Conservation (phyloP, 2,329 filamentous ascomycete genomes). For the Aspergillus unguis region DNA sequence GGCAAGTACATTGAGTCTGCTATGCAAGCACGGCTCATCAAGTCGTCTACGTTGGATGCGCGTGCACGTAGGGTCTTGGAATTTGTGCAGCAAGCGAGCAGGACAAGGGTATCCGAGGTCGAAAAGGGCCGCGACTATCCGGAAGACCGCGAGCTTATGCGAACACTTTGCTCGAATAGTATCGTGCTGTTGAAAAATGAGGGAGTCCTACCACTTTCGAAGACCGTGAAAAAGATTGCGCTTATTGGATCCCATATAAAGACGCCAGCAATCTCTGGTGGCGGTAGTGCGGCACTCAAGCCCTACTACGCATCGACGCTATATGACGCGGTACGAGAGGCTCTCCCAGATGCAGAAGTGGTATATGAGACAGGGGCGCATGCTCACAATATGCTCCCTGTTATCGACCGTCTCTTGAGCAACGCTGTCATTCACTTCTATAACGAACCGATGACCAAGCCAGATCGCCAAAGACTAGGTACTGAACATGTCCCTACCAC, state of each 20-base stretch:
- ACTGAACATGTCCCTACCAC: conserved; percentile 40
- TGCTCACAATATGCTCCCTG: conserved; percentile 43
- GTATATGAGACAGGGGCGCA: conserved; percentile 58
- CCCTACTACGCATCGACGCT: conserved; percentile 42
- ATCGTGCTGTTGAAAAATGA: conserved; percentile 72
- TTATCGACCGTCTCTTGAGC: conserved; percentile 26
- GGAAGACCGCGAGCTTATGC: conserved; percentile 53
- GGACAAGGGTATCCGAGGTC: conserved; percentile 51
- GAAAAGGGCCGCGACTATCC: conserved; percentile 27
- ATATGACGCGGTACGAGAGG: conserved; percentile 35
- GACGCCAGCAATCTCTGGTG: conserved; percentile 50
- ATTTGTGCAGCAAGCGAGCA: conserved; percentile 54
- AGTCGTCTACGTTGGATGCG: conserved; percentile 53
- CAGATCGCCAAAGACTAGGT: conserved; percentile 50
- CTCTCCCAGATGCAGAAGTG: conserved; percentile 24
- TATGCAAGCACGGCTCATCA: conserved; percentile 51
- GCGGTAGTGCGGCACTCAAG: conserved; percentile 56
- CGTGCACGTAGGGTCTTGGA: conserved; percentile 54
- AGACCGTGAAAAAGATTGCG: conserved; percentile 42
- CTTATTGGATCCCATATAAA: conserved; percentile 53
- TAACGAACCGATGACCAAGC: conserved; percentile 52
- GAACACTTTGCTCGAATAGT: conserved; percentile 59
- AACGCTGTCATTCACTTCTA: conserved; percentile 51
- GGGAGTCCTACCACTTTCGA: conserved; percentile 55
- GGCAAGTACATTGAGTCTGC: conserved; percentile 25